Base-by-base conservation (phyloP, 768 basidiomycete species). In the Trametes sanguinea region DNA sequence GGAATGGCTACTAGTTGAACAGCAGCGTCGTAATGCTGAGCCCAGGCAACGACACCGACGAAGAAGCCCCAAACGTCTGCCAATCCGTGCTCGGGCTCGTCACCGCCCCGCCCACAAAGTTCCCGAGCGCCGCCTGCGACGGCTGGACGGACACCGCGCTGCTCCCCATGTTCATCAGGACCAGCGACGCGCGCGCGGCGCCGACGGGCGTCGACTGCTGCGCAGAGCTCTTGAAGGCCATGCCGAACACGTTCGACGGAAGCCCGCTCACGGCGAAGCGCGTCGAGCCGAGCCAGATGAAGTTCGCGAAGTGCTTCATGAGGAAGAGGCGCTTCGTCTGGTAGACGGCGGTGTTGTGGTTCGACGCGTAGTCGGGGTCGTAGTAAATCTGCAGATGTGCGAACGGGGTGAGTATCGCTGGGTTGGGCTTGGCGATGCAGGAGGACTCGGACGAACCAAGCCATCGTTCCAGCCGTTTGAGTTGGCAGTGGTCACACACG, bases 381-480 rank as follows among this genome's bases (percentile, higher is more conserved):
- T 81, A 81, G 65, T 79, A 80, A 13, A 79, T 75, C 57, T 76
- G 51, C 6, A 73, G 35, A 6, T 6, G 35, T 37, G 35, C 35
- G 35, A 11, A 6, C 6, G 35, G 35, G 11, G 35, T 37, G 35
- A 37, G 35, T 37, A 37, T 37, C 35, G 35, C 11, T 11, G 11
- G 6, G 35, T 6, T 11, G 35, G 35, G 35, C 35, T 37, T 11
- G 35, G 11, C 6, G 35, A 37, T 37, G 35, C 35, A 37, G 11
- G 35, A 37, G 35, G 35, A 22, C 22, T 22, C 1, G 22, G 22
- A 37, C 35, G 35, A 11, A 35, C 27, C 47, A 30, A 11, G 53
- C 75, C 65, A 48, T 78, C 80, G 60, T 73, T 79, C 79, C 79
- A 81, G 16, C 80, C 80, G 45, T 71, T 68, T 0, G 75, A 69